These are phyloP conservation scores for Oryza meridionalis DNA, from an alignment of 176 grass and related monocot species.

Conservation along the genomic window DNA sequence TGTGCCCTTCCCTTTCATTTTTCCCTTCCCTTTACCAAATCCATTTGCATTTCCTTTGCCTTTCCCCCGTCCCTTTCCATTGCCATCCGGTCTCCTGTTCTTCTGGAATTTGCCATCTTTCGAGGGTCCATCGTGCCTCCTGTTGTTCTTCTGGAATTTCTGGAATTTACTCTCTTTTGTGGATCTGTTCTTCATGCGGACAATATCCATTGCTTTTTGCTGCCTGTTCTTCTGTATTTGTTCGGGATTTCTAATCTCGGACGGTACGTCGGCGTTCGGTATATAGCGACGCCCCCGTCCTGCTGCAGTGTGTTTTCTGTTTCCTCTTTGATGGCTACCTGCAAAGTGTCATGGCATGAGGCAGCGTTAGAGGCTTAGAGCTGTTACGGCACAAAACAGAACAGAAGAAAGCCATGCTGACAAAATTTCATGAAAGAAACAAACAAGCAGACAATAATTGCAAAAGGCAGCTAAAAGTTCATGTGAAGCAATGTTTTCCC, in stretches of 20 bases:
- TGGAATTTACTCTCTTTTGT: slow-evolving; percentile 48
- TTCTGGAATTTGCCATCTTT: slow-evolving; percentile 39
- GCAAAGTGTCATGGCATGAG: slow-evolving; percentile 22
- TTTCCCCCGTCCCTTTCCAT: slow-evolving; percentile 7
- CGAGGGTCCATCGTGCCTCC: slow-evolving; percentile 1
- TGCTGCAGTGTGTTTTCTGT: slow-evolving; percentile 42
- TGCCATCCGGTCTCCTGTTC: slow-evolving; percentile 24
- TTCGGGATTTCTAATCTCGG: slow-evolving; percentile 71
- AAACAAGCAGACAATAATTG: background rate
- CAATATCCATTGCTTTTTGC: slow-evolving; percentile 58
- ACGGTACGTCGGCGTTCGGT: slow-evolving; percentile 73
- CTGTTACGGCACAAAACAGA: background rate
- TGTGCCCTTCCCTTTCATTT: slow-evolving; percentile 46
- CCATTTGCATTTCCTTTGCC: slow-evolving; percentile 30
- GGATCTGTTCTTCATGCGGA: slow-evolving; percentile 56
- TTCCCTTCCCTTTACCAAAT: slow-evolving; percentile 38
- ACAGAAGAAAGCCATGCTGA: background rate
- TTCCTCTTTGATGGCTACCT: slow-evolving; percentile 70
- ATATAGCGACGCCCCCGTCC: slow-evolving; percentile 46
- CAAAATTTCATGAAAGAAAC: background rate
- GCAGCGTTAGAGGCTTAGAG: background rate
- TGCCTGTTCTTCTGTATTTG: slow-evolving; percentile 86
- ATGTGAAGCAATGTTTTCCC: background rate
- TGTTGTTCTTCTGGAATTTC: slow-evolving; percentile 42
- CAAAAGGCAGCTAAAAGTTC: slow-evolving; percentile 13